These are phyloP conservation scores for Saccharum spontaneum DNA, from an alignment of 176 grass and related monocot species.

Conservation along the genomic window DNA sequence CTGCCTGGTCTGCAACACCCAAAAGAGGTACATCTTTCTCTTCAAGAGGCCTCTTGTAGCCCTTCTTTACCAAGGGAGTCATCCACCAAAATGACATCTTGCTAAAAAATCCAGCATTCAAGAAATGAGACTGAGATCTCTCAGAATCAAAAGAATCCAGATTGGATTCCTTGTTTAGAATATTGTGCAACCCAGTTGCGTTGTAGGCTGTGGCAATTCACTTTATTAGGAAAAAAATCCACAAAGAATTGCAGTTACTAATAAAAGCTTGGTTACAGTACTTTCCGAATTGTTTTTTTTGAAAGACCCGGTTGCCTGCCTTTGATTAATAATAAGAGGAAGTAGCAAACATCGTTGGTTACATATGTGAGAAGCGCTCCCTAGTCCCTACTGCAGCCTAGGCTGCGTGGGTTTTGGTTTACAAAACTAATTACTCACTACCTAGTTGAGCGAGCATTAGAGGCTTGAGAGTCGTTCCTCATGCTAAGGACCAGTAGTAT, in stretches of 20 bases:
- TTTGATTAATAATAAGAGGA: too few species aligned
- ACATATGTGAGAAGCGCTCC: too few species aligned
- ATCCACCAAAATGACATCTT: constrained; percentile 87
- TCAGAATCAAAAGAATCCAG: background rate
- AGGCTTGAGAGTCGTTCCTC: too few species aligned
- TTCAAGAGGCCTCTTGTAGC: constrained; percentile 70
- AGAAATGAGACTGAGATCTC: background rate
- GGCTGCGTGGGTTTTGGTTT: too few species aligned
- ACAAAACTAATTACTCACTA: too few species aligned
- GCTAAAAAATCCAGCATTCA: constrained; percentile 58
- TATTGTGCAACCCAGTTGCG: constrained; percentile 1
- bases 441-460: too few species aligned
- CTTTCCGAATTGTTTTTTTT: too few species aligned
- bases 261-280: too few species aligned
- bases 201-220: background rate
- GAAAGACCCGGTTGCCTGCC: too few species aligned
- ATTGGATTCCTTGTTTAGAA: background rate
- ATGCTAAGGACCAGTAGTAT: too few species aligned
- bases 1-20: constrained; percentile 43
- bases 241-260: background rate
- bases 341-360: too few species aligned
- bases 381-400: too few species aligned
- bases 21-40: constrained; percentile 73
- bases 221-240: background rate
- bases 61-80: constrained; percentile 75